Conservation (phyloP, 305 asterid species). For the Fraxinus sp. region DNA sequence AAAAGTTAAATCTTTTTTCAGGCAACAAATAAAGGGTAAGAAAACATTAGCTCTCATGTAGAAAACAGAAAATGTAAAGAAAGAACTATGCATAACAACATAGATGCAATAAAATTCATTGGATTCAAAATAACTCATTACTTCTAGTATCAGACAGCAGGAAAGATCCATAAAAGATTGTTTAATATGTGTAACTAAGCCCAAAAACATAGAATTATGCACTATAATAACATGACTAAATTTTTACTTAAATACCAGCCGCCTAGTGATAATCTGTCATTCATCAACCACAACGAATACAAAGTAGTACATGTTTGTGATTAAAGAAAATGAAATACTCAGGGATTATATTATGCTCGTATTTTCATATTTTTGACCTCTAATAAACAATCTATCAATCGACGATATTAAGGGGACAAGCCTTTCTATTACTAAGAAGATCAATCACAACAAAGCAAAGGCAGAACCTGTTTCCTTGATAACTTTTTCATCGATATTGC, state of each 20-base stretch:
- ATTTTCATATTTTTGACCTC: not conserved
- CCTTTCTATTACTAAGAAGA: constrained; percentile 6
- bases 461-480: constrained; percentile 80
- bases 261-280: not conserved
- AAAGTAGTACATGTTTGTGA: not conserved
- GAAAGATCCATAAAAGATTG: not conserved
- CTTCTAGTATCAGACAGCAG: not conserved
- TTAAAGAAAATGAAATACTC: not conserved
- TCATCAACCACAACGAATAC: constrained; percentile 5
- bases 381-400: no score
- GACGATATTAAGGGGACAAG: not conserved
- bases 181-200: not conserved
- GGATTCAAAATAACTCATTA: not conserved
- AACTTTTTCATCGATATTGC: constrained; percentile 70
- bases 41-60: not conserved
- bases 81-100: not conserved
- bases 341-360: not conserved
- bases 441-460: constrained; percentile 15
- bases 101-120: not conserved
- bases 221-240: not conserved
- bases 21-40: not conserved
- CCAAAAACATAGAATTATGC: not conserved
- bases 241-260: not conserved
- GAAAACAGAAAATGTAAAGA: not conserved
- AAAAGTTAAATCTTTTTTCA: constrained; percentile 13